Evolutionary conservation across 2,329 filamentous ascomycete species (phyloP).

Genomic region (Exophiala aquamarina): DNA sequence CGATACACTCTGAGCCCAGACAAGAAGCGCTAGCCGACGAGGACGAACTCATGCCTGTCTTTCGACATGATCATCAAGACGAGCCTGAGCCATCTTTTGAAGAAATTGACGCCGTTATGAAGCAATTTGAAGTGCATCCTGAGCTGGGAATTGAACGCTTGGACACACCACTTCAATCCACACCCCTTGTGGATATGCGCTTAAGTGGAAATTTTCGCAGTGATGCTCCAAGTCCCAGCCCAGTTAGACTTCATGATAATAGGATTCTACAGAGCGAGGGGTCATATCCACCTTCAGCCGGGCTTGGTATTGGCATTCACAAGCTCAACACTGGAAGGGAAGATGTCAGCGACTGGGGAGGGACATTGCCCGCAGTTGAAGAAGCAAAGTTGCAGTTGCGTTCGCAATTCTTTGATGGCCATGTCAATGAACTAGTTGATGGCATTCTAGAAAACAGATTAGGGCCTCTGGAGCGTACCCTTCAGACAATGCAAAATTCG

Average conservation of each 20-base stretch:
- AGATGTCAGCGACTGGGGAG: conserved; percentile 80
- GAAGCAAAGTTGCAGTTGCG: conserved; percentile 79
- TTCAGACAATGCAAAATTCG: conserved; percentile 72
- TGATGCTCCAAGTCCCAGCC: conserved; percentile 72
- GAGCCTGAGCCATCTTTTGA: conserved; percentile 38
- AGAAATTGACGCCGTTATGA: conserved; percentile 92
- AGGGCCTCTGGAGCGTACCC: conserved; percentile 75
- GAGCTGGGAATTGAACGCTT: conserved; percentile 71
- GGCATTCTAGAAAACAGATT: conserved; percentile 73
- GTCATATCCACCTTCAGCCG: conserved; percentile 60
- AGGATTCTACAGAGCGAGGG: conserved; percentile 23
- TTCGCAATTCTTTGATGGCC: conserved; percentile 85
- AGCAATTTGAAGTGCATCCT: conserved; percentile 74
- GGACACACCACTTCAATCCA: conserved; percentile 41
- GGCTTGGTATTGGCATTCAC: conserved; percentile 61
- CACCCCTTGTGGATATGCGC: conserved; percentile 47
- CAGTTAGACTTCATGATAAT: conserved; percentile 51
- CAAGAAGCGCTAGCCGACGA: background rate
- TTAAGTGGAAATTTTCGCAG: conserved; percentile 59
- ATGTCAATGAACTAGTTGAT: conserved; percentile 83
- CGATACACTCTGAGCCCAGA: background rate
- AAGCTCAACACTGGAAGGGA: conserved; percentile 59
- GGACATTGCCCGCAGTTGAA: conserved; percentile 76
- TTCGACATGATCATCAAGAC: conserved; percentile 9
- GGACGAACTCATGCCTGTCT: conserved; percentile 6